Evolutionary conservation across 1,139 yeast genomes (phyloP), one percentile per base, ranked within the genome.

Genomic region (Yamadazyma dendronema): DNA sequence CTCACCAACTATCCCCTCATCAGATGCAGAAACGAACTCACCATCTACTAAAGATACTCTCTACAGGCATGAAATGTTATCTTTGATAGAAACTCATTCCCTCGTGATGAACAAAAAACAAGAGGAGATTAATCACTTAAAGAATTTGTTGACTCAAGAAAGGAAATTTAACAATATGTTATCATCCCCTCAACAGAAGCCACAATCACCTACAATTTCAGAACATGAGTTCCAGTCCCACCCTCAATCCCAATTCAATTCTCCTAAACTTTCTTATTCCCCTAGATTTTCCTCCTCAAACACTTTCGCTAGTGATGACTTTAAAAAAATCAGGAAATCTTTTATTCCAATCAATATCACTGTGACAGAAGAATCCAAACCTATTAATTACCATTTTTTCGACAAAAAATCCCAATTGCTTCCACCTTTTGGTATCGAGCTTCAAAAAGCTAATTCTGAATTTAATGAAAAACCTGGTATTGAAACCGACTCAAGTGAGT

Each of bases 121-220:
- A 43, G 50, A 52, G 8, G 66, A 63, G 38, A 63, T 63, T 16
- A 37, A 47, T 7, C 54, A 56, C 32, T 49, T 64, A 30, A 59
- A 53, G 33, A 36, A 47, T 6, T 51, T 63, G 26, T 48, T 63
- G 29, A 36, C 42, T 13, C 52, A 57, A 33, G 67, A 62, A 42
- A 48, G 56, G 26, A 44, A 46, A 30, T 32, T 47, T n/a, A 53
- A 52, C 30, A 36, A 40, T 11, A 37, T 37, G 25, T 39, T 53
- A 27, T 39, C 53, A 9, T 44, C 56, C 4, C 50, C 53, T n/a
- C 42, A 41, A 27, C 31, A 25, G 15, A 34, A 37, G 23, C 12
- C 28, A 13, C 31, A 40, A 3, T 46, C 47, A 17, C 34, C 25
- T 16, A 19, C 37, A 16, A 17, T 29, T 3, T 7, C 26, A 19